Base-by-base conservation (phyloP, 805 yeast species). In the Hanseniaspora lachancei region DNA sequence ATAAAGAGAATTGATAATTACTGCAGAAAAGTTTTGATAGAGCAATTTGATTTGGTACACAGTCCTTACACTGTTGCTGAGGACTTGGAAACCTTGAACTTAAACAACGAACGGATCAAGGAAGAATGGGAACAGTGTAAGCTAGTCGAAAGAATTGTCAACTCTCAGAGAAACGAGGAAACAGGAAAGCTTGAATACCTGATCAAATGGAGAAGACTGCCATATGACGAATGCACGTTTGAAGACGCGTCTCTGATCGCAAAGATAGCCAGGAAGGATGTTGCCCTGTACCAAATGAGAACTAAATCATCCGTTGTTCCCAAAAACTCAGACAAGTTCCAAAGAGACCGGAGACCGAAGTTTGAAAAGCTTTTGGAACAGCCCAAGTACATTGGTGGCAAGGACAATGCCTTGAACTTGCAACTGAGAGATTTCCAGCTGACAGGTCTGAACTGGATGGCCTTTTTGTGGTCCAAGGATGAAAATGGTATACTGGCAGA, bases 401-500 rank as follows among this genome's bases (percentile, higher is more conserved):
- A 52, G 29, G 55, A 44, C 3, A 52, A 52, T 38, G 39, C 34
- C 21, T 29, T 52, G n/a, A 35, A 47, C 38, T 96, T 97, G 51
- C 93, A 85, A 67, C 76, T 93, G 60, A 80, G 98, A 68, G 98
- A 93, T 72, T 93, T 93, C 78, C 99, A 93, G 73, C 77, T 93
- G 68, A 93, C 98, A 0, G 99, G 99, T 57, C 77, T 93, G 59
- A 93, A 93, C 70, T 93, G 99, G 99, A 93, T 93, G 98, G 98
- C 98, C 0, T 93, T 91, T 67, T 73, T 93, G 59, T 93, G 98
- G 98, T 87, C 96, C 4, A 79, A 97, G 64, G 87, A 91, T 69
- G 97, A 93, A 71, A 93, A 93, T 68, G 97, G 98, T 56, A 93
- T 93, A 51, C 73, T 93, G 43, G 98, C 98, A 5, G 98, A 93